Conservation (phyloP, 441 rosid species). For the Melastoma candidum region DNA sequence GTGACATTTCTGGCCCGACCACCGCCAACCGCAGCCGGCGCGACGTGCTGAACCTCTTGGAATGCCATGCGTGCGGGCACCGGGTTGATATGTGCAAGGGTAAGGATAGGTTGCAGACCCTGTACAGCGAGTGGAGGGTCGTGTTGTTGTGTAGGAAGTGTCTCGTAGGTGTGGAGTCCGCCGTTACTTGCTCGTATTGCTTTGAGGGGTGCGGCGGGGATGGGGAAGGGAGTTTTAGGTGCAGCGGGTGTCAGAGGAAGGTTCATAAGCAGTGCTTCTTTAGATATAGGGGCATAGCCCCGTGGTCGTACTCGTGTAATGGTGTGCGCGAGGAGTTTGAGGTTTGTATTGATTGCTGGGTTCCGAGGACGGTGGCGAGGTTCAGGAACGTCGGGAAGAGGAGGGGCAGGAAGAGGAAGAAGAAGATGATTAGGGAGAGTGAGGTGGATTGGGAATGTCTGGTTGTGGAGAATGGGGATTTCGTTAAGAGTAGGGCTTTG, state of each 20-base stretch:
- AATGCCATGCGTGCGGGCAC: slow-evolving; percentile 50
- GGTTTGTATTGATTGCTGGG: slow-evolving; percentile 58
- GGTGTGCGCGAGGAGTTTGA: slow-evolving; percentile 19
- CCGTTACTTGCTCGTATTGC: slow-evolving; percentile 52
- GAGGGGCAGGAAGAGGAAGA: slow-evolving; percentile 9
- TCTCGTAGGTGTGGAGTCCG: slow-evolving; percentile 27
- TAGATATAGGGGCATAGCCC: slow-evolving; percentile 20
- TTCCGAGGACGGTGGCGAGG: slow-evolving; percentile 29
- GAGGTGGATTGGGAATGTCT: slow-evolving; percentile 10
- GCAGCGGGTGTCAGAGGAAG: slow-evolving; percentile 31
- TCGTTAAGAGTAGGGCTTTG: slow-evolving; percentile 6
- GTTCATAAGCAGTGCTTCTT: slow-evolving; percentile 36
- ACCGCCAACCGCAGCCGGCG: no score
- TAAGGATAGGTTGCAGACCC: slow-evolving; percentile 26
- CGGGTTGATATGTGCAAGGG: slow-evolving; percentile 30
- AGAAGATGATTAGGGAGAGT: slow-evolving; percentile 2
- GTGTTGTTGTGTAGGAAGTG: slow-evolving; percentile 49
- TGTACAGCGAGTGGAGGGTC: slow-evolving; percentile 59
- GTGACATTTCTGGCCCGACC: no score
- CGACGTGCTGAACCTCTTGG: slow-evolving; percentile 40
- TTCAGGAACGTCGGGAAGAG: slow-evolving; percentile 11
- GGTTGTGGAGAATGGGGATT: slow-evolving; percentile 5
- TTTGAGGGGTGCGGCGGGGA: slow-evolving; percentile 29
- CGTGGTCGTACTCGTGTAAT: slow-evolving; percentile 32
- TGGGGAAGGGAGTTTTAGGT: slow-evolving; percentile 21